phyloP scores from a whole-genome alignment of 2,329 filamentous ascomycete species.

The Ceratocystiopsis brevicomis region DNA sequence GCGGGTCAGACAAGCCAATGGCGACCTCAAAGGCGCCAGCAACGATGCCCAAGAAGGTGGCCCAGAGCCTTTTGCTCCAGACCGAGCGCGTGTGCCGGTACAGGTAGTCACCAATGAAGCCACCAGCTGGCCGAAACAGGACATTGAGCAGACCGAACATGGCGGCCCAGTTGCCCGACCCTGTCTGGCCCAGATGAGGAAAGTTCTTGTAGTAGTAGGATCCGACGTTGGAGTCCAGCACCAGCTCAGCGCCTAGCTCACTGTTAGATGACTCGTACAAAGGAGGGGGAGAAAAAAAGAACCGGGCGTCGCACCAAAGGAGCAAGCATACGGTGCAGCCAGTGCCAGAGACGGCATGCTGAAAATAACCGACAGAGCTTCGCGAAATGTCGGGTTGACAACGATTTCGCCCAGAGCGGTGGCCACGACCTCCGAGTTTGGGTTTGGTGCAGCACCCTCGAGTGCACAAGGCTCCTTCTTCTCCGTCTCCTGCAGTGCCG shows the following conservation, averaged over 20 bases:
- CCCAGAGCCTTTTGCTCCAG: constrained; percentile 35
- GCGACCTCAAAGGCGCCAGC: constrained; percentile 41
- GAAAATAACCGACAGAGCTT: constrained; percentile 24
- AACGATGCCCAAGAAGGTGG: constrained; percentile 39
- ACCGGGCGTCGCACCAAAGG: constrained; percentile 20
- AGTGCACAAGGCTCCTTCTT: constrained; percentile 13
- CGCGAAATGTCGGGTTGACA: constrained; percentile 35
- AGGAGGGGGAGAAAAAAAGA: not conserved
- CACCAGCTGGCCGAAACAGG: constrained; percentile 45
- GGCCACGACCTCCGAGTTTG: constrained; percentile 30
- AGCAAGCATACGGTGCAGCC: constrained; percentile 38
- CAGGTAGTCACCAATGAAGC: constrained; percentile 33
- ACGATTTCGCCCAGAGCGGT: constrained; percentile 31
- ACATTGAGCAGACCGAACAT: constrained; percentile 62
- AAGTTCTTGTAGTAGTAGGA: constrained; percentile 42
- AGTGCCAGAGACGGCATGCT: constrained; percentile 36
- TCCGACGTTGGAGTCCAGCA: constrained; percentile 40
- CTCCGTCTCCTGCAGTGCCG: constrained; percentile 10
- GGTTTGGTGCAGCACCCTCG: constrained; percentile 11
- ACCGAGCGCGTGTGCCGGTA: constrained; percentile 14
- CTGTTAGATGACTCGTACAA: not conserved
- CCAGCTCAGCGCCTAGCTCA: constrained; percentile 32
- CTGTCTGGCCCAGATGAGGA: constrained; percentile 33
- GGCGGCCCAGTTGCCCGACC: constrained; percentile 40
- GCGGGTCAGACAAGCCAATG: constrained; percentile 45